These are phyloP conservation scores for Psilocybe azurescens DNA, from an alignment of 768 basidiomycete species.

Conservation along the genomic window DNA sequence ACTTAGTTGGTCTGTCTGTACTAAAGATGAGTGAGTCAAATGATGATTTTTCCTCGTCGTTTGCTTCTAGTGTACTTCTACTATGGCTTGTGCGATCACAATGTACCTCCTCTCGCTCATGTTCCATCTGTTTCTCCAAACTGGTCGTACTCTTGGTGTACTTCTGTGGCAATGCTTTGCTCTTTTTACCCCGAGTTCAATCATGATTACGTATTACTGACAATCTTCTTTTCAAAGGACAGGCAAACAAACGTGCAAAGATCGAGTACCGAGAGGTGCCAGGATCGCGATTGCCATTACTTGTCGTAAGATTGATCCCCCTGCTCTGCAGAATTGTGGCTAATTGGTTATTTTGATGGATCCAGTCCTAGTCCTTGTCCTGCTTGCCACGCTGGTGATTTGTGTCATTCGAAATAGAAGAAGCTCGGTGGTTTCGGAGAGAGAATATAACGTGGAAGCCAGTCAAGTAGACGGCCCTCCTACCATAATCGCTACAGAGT, in stretches of 20 bases:
- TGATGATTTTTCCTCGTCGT: neutral
- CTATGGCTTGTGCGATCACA: neutral
- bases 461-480: slow-evolving; percentile 36
- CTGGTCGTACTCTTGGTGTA: neutral
- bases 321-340: neutral
- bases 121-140: neutral
- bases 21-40: slow-evolving; percentile 27
- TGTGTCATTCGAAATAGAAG: slow-evolving; percentile 25
- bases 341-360: neutral
- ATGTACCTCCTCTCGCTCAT: neutral
- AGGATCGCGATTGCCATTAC: slow-evolving; percentile 26
- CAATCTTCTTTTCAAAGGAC: slow-evolving; percentile 12
- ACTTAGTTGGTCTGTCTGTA: slow-evolving; percentile 29
- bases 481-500: slow-evolving; percentile 32
- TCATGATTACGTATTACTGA: neutral
- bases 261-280: slow-evolving; percentile 22
- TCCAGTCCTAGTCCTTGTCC: slow-evolving; percentile 24
- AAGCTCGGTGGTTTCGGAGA: slow-evolving; percentile 20
- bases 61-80: neutral
- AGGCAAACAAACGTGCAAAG: slow-evolving; percentile 23
- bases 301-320: slow-evolving; percentile 17
- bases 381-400: slow-evolving; percentile 21
- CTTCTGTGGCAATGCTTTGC: neutral
- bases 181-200: neutral
- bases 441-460: slow-evolving; percentile 35